Percentiles rank a stretch among this genome's conserved stretches.
phyloP scores from a whole-genome alignment of 768 basidiomycete species.

The Trametes cingulata region DNA sequence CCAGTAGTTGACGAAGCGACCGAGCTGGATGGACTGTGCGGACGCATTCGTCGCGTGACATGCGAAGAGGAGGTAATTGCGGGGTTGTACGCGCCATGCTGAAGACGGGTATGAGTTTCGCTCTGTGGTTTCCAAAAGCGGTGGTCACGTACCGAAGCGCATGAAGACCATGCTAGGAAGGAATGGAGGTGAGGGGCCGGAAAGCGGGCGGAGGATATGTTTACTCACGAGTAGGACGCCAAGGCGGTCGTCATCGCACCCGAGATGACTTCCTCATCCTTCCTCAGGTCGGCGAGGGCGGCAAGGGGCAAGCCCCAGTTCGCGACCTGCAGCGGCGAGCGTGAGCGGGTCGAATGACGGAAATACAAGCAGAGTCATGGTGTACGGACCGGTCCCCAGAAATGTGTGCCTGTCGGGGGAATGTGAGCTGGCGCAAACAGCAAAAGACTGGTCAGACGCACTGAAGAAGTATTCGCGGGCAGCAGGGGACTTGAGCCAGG shows the following conservation, averaged over 20 bases:
- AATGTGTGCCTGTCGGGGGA: constrained; percentile 76
- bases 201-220: not conserved
- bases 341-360: constrained; percentile 6
- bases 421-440: constrained; percentile 21
- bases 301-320: constrained; percentile 99
- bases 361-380: not conserved
- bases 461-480: constrained; percentile 95
- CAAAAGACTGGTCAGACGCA: constrained; percentile 40
- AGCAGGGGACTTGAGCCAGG: constrained; percentile 90
- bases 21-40: constrained; percentile 82
- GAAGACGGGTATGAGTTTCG: not conserved
- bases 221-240: constrained; percentile 85
- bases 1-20: constrained; percentile 90
- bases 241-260: constrained; percentile 96
- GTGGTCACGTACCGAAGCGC: constrained; percentile 71
- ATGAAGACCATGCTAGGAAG: constrained; percentile 74
- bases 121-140: not conserved
- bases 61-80: constrained; percentile 93
- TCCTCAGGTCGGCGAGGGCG: constrained; percentile 85
- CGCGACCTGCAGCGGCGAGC: constrained; percentile 64
- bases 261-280: constrained; percentile 96
- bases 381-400: constrained; percentile 93
- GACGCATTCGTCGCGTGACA: constrained; percentile 92
- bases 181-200: not conserved
- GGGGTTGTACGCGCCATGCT: constrained; percentile 96